Evolutionary conservation across 2,329 filamentous ascomycete species (phyloP).

Genomic region (Tolypocladium cylindrosporum): DNA sequence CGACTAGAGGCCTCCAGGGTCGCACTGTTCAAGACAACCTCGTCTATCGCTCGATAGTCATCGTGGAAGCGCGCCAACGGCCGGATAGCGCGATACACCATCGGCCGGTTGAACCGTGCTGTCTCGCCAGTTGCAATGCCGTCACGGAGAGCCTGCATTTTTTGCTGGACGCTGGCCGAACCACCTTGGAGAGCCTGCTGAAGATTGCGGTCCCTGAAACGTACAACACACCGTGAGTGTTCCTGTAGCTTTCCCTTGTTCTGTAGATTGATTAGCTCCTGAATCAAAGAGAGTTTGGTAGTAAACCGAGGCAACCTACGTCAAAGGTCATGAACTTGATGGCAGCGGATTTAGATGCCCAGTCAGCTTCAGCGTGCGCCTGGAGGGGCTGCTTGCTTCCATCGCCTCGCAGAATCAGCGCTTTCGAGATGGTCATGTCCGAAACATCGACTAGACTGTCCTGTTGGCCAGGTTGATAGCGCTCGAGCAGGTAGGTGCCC

Average conservation of each 20-base stretch:
- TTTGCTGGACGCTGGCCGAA: neutral
- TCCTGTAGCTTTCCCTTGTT: conserved; percentile 2
- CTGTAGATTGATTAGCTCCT: neutral
- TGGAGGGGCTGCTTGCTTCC: conserved; percentile 1
- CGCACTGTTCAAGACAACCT: conserved; percentile 4
- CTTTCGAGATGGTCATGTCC: conserved; percentile 31
- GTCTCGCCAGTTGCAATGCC: neutral
- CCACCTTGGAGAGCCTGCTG: neutral
- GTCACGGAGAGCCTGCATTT: conserved; percentile 1
- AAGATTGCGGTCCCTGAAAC: conserved; percentile 1
- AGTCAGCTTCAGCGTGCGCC: conserved; percentile 1
- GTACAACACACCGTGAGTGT: conserved; percentile 4
- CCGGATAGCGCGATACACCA: conserved; percentile 4
- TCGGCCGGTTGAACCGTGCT: conserved; percentile 3
- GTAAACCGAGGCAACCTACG: conserved; percentile 1
- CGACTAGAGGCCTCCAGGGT: conserved; percentile 3
- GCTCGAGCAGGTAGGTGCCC: conserved; percentile 37
- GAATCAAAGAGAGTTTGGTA: neutral
- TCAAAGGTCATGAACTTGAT: conserved; percentile 6
- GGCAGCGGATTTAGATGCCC: neutral
- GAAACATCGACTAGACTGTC: conserved; percentile 23
- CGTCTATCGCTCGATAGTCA: conserved; percentile 5
- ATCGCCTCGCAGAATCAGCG: conserved; percentile 3
- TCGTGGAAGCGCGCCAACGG: conserved; percentile 1
- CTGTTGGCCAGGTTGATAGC: neutral